Conservation (phyloP, 306 rosid genomes). For the Parietaria judaica region DNA sequence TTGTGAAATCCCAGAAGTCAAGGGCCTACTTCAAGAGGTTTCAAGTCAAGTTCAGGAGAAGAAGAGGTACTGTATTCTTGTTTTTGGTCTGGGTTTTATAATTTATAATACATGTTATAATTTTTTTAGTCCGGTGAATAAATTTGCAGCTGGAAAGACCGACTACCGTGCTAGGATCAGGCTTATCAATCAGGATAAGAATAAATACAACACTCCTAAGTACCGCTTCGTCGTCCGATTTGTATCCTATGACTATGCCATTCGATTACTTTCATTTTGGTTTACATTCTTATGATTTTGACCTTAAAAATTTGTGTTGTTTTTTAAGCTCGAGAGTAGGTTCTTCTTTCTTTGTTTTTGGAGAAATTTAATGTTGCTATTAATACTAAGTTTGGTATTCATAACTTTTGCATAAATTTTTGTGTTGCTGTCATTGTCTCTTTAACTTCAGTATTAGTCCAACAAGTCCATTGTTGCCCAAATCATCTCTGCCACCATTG, state of each 20-base stretch:
- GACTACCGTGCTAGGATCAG: slow-evolving; percentile 87
- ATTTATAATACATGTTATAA: neutral
- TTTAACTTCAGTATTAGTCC: slow-evolving; percentile 41
- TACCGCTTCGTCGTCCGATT: slow-evolving; percentile 71
- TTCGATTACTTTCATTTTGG: neutral
- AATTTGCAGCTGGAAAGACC: slow-evolving; percentile 68
- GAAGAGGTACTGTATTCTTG: slow-evolving; percentile 43
- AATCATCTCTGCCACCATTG: slow-evolving; percentile 66
- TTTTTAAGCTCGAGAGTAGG: neutral
- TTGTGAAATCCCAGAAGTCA: slow-evolving; percentile 53
- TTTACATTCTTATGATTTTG: neutral
- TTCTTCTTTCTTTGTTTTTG: neutral
- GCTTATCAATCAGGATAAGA: slow-evolving; percentile 84
- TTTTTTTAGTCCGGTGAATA: neutral
- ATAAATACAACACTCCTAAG: slow-evolving; percentile 84
- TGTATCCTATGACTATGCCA: slow-evolving; percentile 42
- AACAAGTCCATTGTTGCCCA: slow-evolving; percentile 75
- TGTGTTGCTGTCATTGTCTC: neutral
- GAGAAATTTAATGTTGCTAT: neutral
- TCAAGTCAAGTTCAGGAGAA: slow-evolving; percentile 86
- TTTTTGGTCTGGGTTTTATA: neutral
- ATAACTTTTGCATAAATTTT: neutral
- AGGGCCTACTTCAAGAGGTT: slow-evolving; percentile 68
- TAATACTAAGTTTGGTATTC: neutral
- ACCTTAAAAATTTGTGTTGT: neutral